Conservation (phyloP, 1,139 yeast genomes). For the Saccharomycopsis hybrid region DNA sequence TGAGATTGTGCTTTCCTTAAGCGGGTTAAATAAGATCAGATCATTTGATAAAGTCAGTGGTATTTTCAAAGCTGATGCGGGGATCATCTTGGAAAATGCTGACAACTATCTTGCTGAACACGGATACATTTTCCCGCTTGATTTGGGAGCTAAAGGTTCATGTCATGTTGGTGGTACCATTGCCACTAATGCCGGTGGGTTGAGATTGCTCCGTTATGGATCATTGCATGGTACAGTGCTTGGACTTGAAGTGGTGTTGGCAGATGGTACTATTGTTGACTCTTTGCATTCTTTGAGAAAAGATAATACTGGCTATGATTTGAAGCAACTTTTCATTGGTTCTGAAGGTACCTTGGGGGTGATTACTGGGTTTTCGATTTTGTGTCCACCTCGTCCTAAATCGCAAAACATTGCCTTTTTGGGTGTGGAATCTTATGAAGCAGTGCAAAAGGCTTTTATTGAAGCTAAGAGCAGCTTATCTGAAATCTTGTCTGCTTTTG, state of each 20-base stretch:
- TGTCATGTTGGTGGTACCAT: conserved; percentile 95
- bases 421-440: conserved; percentile 74
- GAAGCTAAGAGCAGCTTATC: conserved; percentile 73
- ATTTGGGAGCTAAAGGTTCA: conserved; percentile 95
- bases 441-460: conserved; percentile 75
- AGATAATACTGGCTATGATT: conserved; percentile 91
- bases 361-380: conserved; percentile 81
- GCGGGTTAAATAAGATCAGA: conserved; percentile 70
- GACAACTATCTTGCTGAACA: conserved; percentile 72
- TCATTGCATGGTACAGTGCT: conserved; percentile 88
- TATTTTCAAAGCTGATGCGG: conserved; percentile 83
- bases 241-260: conserved; percentile 86
- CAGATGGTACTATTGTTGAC: conserved; percentile 78
- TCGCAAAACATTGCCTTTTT: conserved; percentile 84
- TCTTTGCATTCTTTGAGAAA: conserved; percentile 81
- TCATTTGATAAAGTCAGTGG: conserved; percentile 81
- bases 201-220: conserved; percentile 81
- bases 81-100: conserved; percentile 81
- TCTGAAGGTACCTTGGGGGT: conserved; percentile 89
- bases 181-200: conserved; percentile 96
- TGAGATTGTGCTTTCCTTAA: conserved; percentile 69
- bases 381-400: conserved; percentile 89
- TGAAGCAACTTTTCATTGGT: conserved; percentile 89
- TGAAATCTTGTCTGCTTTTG: conserved; percentile 89
- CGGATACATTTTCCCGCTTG: conserved; percentile 89